These are phyloP conservation scores for Coemansia javaensis DNA, from an alignment of 192 early-diverging fungal genomes.

Conservation along the genomic window DNA sequence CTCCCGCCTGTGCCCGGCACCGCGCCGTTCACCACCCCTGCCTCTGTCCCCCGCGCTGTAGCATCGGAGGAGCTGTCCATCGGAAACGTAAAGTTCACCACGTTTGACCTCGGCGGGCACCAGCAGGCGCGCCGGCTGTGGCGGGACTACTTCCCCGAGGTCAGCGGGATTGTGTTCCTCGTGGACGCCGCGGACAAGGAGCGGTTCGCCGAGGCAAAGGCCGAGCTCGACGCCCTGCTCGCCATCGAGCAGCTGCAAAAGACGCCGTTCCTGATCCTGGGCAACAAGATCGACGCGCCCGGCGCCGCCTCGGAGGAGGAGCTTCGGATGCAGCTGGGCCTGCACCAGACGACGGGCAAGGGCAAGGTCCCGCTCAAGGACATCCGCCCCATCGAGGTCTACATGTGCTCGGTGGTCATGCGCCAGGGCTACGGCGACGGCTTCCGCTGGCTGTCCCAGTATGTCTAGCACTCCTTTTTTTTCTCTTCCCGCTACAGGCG, in stretches of 20 bases:
- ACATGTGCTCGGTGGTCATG: conserved; percentile 99
- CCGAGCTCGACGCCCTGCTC: conserved; percentile 90
- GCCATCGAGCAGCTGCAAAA: conserved; percentile 88
- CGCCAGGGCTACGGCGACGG: conserved; percentile 98
- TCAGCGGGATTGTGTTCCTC: conserved; percentile 96
- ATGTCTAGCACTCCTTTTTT: conserved; percentile 61
- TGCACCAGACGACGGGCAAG: conserved; percentile 98
- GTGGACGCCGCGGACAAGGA: conserved; percentile 86
- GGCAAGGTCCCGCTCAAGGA: conserved; percentile 92
- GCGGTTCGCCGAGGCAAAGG: conserved; percentile 85
- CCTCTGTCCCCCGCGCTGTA: conserved; percentile 2
- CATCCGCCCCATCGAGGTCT: conserved; percentile 96
- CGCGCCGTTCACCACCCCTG: background rate
- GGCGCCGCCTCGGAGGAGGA: conserved; percentile 92
- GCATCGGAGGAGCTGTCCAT: conserved; percentile 94
- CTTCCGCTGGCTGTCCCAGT: conserved; percentile 86
- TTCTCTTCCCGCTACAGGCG: no score
- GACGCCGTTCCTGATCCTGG: conserved; percentile 93
- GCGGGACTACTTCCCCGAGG: conserved; percentile 99
- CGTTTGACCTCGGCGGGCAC: conserved; percentile 97
- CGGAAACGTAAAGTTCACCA: conserved; percentile 95
- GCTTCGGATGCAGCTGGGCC: conserved; percentile 78
- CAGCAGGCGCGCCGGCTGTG: conserved; percentile 94
- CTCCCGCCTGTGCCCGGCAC: no score
- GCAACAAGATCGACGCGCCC: conserved; percentile 97